Evolutionary conservation across 768 basidiomycete species (phyloP), one percentile per base, ranked within the genome.

Genomic region (Macrolepiota dolichaula): DNA sequence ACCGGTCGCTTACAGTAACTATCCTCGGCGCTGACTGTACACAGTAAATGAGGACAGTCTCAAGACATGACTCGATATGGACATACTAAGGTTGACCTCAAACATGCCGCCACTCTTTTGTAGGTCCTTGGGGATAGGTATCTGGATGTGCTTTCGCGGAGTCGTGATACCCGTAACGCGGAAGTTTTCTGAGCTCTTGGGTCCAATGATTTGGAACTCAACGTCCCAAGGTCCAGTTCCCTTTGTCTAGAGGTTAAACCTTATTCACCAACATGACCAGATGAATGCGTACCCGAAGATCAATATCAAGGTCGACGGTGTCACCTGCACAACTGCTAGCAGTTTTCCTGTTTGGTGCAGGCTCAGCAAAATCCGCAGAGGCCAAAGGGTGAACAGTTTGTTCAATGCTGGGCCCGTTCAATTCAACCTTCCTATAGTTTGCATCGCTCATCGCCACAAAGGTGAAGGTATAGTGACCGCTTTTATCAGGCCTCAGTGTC

Each of bases 171-270:
- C 81, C 29, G 75, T 68, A 62, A 91, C 75, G 17, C 74, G 74
- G 17, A 91, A 63, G 11, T 77, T 80, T 63, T 91, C 86, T 1
- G 89, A 83, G 37, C 79, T 81, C 56, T 82, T 83, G 3, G 89
- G 86, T 4, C 91, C 90, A 40, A 92, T 88, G 12, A 94, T 77
- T 67, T 94, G 90, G 24, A 96, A 76, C 51, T 91, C 90, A 29
- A 98, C 70, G 66, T 85, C 91, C 91, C 96, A 96, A 1, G 97
- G 96, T 3, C 91, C 85, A 3, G 87, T 91, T 52, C 97, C 97
- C 90, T 95, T 51, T 17, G 49, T 13, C 42, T 55, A 32, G 9
- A 51, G 55, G 27, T 44, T 24, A 49, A 22, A 10, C 54, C 22
- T 27, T 15, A 13, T 10, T 24, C 47, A 15, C 9, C 19, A 49